Conservation (phyloP, 352 stramenopile species). For the Plasmopara viticola region DNA sequence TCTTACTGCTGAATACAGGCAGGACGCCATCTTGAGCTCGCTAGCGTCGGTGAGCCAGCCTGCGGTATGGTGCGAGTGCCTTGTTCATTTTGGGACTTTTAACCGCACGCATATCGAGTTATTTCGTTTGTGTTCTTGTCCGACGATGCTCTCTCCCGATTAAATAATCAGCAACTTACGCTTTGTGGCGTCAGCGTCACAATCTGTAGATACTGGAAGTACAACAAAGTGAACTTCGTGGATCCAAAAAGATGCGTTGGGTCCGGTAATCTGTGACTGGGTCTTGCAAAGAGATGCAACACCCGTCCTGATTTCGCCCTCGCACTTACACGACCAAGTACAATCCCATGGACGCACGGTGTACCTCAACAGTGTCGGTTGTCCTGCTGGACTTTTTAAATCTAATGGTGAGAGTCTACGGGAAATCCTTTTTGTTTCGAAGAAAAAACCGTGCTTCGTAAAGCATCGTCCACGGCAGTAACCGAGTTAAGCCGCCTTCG, state of each 20-base stretch:
- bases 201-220: neutral
- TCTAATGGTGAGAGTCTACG: neutral
- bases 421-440: neutral
- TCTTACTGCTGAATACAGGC: no score
- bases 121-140: neutral
- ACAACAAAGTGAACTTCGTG: constrained; percentile 1
- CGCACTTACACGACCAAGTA: neutral
- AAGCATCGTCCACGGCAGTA: neutral
- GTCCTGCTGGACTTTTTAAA: neutral
- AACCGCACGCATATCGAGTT: neutral
- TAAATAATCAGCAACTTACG: neutral
- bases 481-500: neutral
- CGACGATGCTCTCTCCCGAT: neutral
- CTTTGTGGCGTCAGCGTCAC: neutral
- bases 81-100: neutral
- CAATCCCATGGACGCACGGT: neutral
- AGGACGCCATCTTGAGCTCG: no score
- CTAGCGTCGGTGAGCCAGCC: no score
- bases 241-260: neutral
- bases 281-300: neutral
- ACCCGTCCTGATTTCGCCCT: neutral
- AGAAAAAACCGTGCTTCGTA: neutral
- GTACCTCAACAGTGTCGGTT: neutral
- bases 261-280: neutral
- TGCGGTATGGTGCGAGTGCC: no score